A percentile compares a stretch with the other conserved stretches of the same genome.
Conservation (phyloP, 2,329 filamentous ascomycete species). For the Colletotrichum sp. region DNA sequence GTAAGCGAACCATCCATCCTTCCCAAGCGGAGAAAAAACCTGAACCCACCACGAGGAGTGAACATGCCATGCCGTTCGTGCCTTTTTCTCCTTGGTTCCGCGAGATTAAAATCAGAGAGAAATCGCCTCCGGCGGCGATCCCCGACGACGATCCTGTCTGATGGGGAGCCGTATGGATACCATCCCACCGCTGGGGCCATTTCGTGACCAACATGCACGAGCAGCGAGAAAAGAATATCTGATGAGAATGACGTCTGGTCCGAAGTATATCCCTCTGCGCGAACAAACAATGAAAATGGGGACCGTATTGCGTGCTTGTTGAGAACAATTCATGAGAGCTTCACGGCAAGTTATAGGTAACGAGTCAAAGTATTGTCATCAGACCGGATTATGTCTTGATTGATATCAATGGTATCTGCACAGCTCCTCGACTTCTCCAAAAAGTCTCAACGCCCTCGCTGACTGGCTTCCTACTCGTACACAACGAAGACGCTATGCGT, state of each 20-base stretch:
- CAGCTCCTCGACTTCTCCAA: background rate
- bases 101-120: background rate
- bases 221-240: background rate
- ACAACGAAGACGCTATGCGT: constrained; percentile 13
- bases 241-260: background rate
- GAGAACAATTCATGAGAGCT: background rate
- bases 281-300: too few relatives aligned
- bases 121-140: background rate
- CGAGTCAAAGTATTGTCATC: background rate
- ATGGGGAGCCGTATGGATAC: background rate
- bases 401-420: constrained; percentile 18
- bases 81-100: background rate
- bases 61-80: background rate
- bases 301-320: background rate
- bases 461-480: background rate
- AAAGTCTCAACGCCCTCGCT: constrained; percentile 8
- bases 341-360: background rate
- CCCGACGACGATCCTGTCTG: background rate
- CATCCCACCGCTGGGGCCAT: background rate
- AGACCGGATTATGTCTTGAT: constrained; percentile 6
- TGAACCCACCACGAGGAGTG: background rate
- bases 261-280: background rate
- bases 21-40: background rate
- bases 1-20: background rate
- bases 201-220: background rate